These are phyloP conservation scores for Neurospora cerealis DNA, from an alignment of 495 filamentous ascomycete genomes.

Conservation along the genomic window DNA sequence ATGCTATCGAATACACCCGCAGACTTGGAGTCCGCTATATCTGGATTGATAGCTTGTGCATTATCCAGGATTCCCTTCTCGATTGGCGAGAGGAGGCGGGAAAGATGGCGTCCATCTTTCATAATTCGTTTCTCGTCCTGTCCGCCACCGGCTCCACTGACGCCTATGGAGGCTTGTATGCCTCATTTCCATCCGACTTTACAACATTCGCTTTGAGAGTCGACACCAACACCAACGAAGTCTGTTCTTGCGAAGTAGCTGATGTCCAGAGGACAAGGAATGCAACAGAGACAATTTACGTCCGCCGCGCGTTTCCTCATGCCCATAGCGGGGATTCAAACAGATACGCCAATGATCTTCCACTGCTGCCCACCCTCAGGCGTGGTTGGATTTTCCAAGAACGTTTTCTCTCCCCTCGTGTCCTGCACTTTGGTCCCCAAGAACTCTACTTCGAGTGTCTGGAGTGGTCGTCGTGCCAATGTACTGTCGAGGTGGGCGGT, in stretches of 20 bases:
- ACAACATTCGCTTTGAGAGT: background rate
- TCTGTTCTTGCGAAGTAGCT: background rate
- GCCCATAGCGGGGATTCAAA: background rate
- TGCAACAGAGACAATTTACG: background rate
- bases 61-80: background rate
- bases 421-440: constrained; percentile 12
- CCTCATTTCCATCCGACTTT: background rate
- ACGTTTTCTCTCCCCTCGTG: constrained; percentile 6
- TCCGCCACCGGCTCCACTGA: constrained; percentile 1
- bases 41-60: background rate
- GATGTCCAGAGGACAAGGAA: background rate
- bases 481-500: background rate
- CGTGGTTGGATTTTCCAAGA: constrained; percentile 17
- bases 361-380: constrained; percentile 2
- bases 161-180: constrained; percentile 3
- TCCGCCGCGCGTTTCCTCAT: constrained; percentile 2
- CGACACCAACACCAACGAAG: background rate
- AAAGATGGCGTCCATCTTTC: constrained; percentile 6
- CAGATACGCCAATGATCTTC: background rate
- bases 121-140: constrained; percentile 5
- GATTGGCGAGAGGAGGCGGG: constrained; percentile 9
- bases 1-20: background rate
- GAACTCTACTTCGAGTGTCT: constrained; percentile 13
- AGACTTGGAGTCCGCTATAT: background rate
- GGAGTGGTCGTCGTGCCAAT: constrained; percentile 5